phyloP scores from a whole-genome alignment of 495 filamentous ascomycete genomes.

The Platismatia glauca region DNA sequence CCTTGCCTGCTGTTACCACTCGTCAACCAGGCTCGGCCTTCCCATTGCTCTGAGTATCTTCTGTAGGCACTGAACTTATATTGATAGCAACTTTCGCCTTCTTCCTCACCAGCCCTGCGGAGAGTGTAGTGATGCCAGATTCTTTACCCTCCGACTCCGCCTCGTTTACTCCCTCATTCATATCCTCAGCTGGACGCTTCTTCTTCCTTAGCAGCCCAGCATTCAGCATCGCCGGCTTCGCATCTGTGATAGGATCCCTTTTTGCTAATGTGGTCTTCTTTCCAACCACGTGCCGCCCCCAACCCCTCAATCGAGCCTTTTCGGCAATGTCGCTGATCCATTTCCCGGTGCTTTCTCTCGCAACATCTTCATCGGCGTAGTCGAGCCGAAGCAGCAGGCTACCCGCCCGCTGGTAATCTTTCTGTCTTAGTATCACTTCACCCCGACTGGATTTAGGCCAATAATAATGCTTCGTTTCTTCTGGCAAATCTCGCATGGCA shows the following conservation, averaged over 20 bases:
- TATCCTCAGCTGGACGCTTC: conserved; percentile 29
- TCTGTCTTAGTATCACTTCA: conserved; percentile 57
- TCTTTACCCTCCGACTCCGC: conserved; percentile 12
- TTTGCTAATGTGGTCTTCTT: conserved; percentile 10
- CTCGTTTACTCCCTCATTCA: conserved; percentile 29
- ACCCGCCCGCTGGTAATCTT: conserved; percentile 65
- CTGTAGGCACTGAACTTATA: neutral
- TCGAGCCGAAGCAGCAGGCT: conserved; percentile 77
- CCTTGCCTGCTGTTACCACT: neutral
- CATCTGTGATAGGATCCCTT: conserved; percentile 2
- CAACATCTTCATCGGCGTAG: conserved; percentile 64
- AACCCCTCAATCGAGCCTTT: conserved; percentile 44
- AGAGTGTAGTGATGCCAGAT: conserved; percentile 49
- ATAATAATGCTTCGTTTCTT: conserved; percentile 50
- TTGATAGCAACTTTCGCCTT: conserved; percentile 6
- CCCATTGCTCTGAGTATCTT: conserved; percentile 2
- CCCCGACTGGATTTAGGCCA: conserved; percentile 64
- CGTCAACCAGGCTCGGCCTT: neutral
- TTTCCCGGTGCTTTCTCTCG: conserved; percentile 55
- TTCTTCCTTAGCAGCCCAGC: conserved; percentile 46
- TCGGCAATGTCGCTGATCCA: conserved; percentile 59
- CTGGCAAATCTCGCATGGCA: conserved; percentile 26
- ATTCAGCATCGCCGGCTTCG: conserved; percentile 28
- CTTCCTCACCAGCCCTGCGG: conserved; percentile 49
- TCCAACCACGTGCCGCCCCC: conserved; percentile 49